These are phyloP conservation scores for Suillus subalutaceus DNA, from an alignment of 768 basidiomycete species.

Conservation along the genomic window DNA sequence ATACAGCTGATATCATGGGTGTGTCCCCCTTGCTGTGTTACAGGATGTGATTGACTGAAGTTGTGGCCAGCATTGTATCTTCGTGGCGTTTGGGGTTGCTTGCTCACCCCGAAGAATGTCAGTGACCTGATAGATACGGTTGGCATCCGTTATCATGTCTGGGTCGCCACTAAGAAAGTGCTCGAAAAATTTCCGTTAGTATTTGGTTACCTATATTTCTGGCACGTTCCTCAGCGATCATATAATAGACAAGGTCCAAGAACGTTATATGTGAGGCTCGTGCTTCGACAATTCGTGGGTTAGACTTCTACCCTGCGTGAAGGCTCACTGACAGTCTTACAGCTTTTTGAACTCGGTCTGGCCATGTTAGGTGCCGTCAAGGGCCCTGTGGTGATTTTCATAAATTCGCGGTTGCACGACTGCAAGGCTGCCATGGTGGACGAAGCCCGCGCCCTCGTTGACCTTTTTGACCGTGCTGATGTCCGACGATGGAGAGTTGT, in stretches of 20 bases:
- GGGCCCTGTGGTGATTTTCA: slow-evolving; percentile 52
- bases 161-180: slow-evolving; percentile 35
- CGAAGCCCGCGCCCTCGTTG: slow-evolving; percentile 44
- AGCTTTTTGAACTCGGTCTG: slow-evolving; percentile 56
- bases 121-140: slow-evolving; percentile 24
- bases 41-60: neutral
- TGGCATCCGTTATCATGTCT: slow-evolving; percentile 36
- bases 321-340: slow-evolving; percentile 2
- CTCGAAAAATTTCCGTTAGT: slow-evolving; percentile 29
- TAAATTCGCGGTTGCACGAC: slow-evolving; percentile 51
- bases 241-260: neutral
- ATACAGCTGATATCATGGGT: slow-evolving; percentile 50
- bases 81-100: slow-evolving; percentile 35
- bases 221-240: neutral
- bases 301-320: neutral
- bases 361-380: slow-evolving; percentile 45
- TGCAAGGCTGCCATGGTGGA: slow-evolving; percentile 42
- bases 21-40: slow-evolving; percentile 20
- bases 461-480: slow-evolving; percentile 44
- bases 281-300: slow-evolving; percentile 34
- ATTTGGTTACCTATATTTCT: neutral
- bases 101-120: slow-evolving; percentile 38
- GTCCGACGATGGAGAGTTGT: slow-evolving; percentile 44
- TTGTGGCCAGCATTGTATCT: slow-evolving; percentile 33
- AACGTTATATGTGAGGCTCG: neutral